Base-by-base conservation (phyloP, 2,329 filamentous ascomycete genomes). In the Fusarium sp. region DNA sequence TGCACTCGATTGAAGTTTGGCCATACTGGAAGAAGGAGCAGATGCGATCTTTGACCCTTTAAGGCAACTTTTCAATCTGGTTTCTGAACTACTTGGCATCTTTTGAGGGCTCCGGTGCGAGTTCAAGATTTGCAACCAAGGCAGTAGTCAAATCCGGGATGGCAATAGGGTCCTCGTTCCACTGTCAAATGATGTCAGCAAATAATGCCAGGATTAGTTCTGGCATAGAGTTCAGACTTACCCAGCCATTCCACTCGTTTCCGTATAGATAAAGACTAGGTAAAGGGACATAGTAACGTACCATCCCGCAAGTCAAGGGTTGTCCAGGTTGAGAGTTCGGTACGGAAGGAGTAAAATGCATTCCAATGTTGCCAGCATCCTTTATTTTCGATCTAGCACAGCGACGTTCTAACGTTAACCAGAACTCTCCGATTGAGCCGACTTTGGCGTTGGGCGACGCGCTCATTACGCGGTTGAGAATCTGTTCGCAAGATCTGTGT, bases 351-450 rank as follows among this genome's bases (percentile, higher is more conserved):
- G 42, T 14, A 8, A 48, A 61, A 19, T 55, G 31, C 21, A 18
- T 28, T 4, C 46, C 46, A 49, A 23, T n/a, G 7, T 9, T 34
- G 16, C 7, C 10, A 34, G 28, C 18, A 34, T 49, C 19, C 19
- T 49, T 28, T 28, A 23, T 23, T 13, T 49, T 49, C 7, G 46
- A 23, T 14, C 34, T n/a, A 12, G 34, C 37, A 28, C 58, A 53
- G 9, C 63, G 54, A 13, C 44, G 63, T 26, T 55, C 61, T 7
- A 66, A 12, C 3, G 49, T 55, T 1, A 60, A 19, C 63, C 61
- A 66, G 2, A 66, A 55, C 0, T 65, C 49, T 4, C 31, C 23
- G 2, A 18, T 7, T 9, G 50, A 39, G 7, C 31, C 13, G 13
- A 56, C 4, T 9, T 9, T 37, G 18, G 45, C 18, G 7, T 31